phyloP scores from a whole-genome alignment of 768 basidiomycete species.

The Trametes coccinea region DNA sequence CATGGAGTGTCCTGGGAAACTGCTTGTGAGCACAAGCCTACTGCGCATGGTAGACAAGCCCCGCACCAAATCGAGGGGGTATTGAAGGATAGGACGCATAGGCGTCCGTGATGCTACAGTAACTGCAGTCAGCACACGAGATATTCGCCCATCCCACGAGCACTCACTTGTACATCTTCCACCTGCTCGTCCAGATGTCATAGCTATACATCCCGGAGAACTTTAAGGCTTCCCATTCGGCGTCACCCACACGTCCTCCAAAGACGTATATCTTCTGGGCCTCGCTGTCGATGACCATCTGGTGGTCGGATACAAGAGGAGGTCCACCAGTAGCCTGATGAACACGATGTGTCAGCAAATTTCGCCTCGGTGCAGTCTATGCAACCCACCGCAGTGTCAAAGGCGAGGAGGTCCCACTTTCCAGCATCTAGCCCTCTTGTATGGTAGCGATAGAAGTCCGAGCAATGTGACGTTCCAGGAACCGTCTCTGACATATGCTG shows the following conservation, averaged over 20 bases:
- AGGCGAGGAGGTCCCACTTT: conserved; percentile 71
- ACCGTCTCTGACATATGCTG: not conserved
- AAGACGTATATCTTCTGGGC: conserved; percentile 73
- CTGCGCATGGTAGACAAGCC: not conserved
- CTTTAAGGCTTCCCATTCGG: conserved; percentile 56
- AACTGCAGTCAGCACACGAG: not conserved
- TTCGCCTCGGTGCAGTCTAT: not conserved
- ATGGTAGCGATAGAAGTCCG: conserved; percentile 79
- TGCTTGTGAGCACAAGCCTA: not conserved
- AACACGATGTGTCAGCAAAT: not conserved
- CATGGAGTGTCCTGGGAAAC: conserved; percentile 71
- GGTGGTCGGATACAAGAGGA: conserved; percentile 75
- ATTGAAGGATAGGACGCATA: conserved; percentile 44
- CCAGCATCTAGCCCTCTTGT: conserved; percentile 60
- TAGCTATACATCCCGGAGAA: conserved; percentile 78
- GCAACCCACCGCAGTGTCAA: conserved; percentile 63
- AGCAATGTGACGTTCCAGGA: conserved; percentile 37
- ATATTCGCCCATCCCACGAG: not conserved
- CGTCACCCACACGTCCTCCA: conserved; percentile 73
- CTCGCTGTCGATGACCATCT: conserved; percentile 76
- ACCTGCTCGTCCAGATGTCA: conserved; percentile 61
- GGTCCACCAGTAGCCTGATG: conserved; percentile 64
- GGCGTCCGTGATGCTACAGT: conserved; percentile 25
- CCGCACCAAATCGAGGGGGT: conserved; percentile 59
- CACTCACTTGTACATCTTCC: conserved; percentile 68